These are phyloP conservation scores for Beauveria sp. DNA, from an alignment of 2,329 filamentous ascomycete genomes.

Conservation along the genomic window DNA sequence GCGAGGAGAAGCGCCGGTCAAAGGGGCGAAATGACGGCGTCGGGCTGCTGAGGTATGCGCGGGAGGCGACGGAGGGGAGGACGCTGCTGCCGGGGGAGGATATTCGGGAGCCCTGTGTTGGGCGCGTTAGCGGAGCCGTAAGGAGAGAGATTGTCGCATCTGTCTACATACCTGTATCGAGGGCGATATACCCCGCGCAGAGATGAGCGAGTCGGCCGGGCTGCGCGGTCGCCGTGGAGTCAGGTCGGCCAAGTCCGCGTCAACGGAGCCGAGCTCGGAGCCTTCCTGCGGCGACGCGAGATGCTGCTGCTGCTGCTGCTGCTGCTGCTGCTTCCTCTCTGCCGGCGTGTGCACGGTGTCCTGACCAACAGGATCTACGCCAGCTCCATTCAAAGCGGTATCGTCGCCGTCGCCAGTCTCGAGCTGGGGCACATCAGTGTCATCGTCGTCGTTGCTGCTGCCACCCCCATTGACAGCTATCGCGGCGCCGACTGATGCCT, in stretches of 20 bases:
- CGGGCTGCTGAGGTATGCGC: constrained; percentile 58
- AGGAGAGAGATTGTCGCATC: not conserved
- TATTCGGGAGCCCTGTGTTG: constrained; percentile 47
- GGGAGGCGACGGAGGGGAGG: constrained; percentile 60
- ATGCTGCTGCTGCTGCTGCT: constrained; percentile 15
- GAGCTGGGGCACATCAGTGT: constrained; percentile 12
- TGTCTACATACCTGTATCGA: constrained; percentile 58
- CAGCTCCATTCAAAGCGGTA: not conserved
- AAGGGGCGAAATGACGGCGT: constrained; percentile 86
- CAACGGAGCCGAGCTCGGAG: constrained; percentile 17
- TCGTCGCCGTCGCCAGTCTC: not conserved
- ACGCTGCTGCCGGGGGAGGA: constrained; percentile 69
- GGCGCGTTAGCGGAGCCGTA: constrained; percentile 19
- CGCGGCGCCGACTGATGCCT: not conserved
- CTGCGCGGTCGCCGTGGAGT: constrained; percentile 36
- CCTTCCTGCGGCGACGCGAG: constrained; percentile 30
- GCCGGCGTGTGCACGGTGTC: constrained; percentile 26
- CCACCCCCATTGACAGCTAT: not conserved
- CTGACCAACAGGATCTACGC: not conserved
- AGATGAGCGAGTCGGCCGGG: constrained; percentile 54
- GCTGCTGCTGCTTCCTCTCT: constrained; percentile 24
- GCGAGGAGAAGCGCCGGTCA: constrained; percentile 87
- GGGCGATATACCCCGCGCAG: constrained; percentile 69
- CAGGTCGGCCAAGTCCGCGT: constrained; percentile 39
- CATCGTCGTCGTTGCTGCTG: not conserved